Evolutionary conservation across 106 monocot genomes (phyloP), one percentile per base, ranked within the genome.

Genomic region (Acanthochlamys bracteata): DNA sequence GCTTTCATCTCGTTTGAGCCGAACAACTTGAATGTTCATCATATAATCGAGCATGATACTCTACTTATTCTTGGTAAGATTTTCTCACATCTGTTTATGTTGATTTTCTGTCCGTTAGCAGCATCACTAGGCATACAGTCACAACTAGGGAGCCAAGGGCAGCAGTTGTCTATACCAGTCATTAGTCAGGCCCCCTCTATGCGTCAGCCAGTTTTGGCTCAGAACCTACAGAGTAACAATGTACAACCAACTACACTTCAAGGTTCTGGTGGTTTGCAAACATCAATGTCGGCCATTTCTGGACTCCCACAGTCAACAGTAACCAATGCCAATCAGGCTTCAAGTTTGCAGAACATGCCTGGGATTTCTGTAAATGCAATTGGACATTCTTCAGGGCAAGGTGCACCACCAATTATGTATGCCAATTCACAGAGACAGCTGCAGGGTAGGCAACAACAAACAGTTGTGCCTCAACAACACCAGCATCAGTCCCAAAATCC

Each of bases 341-440:
- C 81, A 13, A 84, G 66, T 27, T 25, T 81, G 63, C 89, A 85
- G 55, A 82, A 65, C 59, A 85, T 80, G 69, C 43, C 85, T 66
- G 73, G 71, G 20, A 70, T 85, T 22, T 71, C 77, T 4, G 76
- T 77, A 15, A 77, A 68, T 40, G 57, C 76, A 56, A 61, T 75
- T 40, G 82, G 57, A 57, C 79, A 76, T 67, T 59, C 79, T 56
- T 20, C 62, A 49, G 76, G 70, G 13, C 84, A 84, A 63, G 66
- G 46, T 57, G 33, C 64, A 41, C 21, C 71, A 25, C 7, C 66
- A 68, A 84, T 78, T 61, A 74, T 90, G 51, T 91, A 87, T 82
- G 65, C 76, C 19, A 81, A 74, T 65, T 57, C 78, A 25, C 91
- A 81, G 42, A 91, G 85, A 66, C 85, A 75, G 62, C 70, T 86